These are phyloP conservation scores for Talaromyces proteolyticus DNA, from an alignment of 495 filamentous ascomycete species.

Conservation along the genomic window DNA sequence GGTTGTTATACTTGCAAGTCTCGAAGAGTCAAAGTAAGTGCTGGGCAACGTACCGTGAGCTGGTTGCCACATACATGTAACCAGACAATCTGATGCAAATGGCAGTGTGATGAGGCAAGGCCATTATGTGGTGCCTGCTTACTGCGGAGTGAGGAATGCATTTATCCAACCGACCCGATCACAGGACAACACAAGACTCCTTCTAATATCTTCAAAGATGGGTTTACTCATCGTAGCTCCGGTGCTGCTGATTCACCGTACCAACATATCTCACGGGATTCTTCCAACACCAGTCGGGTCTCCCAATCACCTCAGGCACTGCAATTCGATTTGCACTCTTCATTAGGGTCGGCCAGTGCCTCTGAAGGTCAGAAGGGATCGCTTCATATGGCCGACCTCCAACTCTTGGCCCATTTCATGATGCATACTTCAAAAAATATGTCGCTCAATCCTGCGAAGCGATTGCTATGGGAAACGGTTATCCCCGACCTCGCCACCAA, in stretches of 20 bases:
- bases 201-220: constrained; percentile 1
- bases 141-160: constrained; percentile 11
- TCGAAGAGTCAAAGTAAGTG: constrained; percentile 17
- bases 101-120: constrained; percentile 19
- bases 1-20: constrained; percentile 21
- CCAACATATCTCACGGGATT: too few species aligned
- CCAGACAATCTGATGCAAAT: background rate
- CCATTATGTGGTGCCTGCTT: constrained; percentile 18
- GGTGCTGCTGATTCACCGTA: too few species aligned
- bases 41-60: too few species aligned
- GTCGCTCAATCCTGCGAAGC: constrained; percentile 10
- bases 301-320: too few species aligned
- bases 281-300: background rate
- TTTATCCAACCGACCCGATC: constrained; percentile 7
- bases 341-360: too few species aligned
- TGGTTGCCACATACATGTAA: background rate
- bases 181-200: background rate
- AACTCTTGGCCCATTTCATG: constrained; percentile 15
- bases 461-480: constrained; percentile 14
- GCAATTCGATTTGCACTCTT: too few species aligned
- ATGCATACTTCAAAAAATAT: constrained; percentile 16
- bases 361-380: background rate
- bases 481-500: constrained; percentile 10
- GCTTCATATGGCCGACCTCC: constrained; percentile 18
- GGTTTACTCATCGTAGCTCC: background rate